Conservation (phyloP, 441 rosid species). For the Euphorbia celastroides region DNA sequence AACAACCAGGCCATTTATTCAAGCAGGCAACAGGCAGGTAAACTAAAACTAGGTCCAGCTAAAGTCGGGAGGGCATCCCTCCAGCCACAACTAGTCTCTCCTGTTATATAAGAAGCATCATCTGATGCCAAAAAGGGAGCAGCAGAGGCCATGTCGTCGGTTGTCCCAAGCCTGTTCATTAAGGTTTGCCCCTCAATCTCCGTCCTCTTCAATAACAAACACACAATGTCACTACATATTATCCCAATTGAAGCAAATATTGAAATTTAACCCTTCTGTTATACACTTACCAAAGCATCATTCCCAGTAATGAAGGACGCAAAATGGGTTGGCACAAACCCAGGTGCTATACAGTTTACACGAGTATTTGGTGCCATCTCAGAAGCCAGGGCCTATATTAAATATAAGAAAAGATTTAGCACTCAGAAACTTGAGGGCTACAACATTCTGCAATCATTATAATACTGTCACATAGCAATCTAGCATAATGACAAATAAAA, state of each 20-base stretch:
- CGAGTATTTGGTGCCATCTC: slow-evolving; percentile 82
- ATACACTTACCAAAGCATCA: slow-evolving; percentile 41
- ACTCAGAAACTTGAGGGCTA: neutral
- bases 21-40: neutral
- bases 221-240: slow-evolving; percentile 10
- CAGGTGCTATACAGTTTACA: slow-evolving; percentile 82
- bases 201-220: slow-evolving; percentile 37
- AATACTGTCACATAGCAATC: too few relatives aligned
- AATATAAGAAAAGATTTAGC: slow-evolving; percentile 2
- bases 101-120: slow-evolving; percentile 78
- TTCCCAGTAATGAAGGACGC: slow-evolving; percentile 51
- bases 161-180: slow-evolving; percentile 70
- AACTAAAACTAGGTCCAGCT: neutral
- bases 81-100: slow-evolving; percentile 87
- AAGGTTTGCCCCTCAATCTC: slow-evolving; percentile 45
- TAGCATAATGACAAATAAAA: too few relatives aligned
- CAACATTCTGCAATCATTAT: too few relatives aligned
- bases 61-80: slow-evolving; percentile 81
- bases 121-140: slow-evolving; percentile 82
- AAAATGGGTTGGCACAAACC: slow-evolving; percentile 83
- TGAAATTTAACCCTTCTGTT: slow-evolving; percentile 1
- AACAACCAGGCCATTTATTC: neutral
- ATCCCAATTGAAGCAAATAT: neutral
- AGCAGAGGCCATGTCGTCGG: slow-evolving; percentile 79
- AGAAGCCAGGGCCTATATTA: slow-evolving; percentile 64